A percentile compares a stretch with the other conserved stretches of the same genome.
phyloP scores from a whole-genome alignment of 129 eudicot species.

The Helianthus annuus region HanXRQr2.0-SUNRISE NC_035449.2:1859481-1859980 shows the following conservation, averaged over 20 bases:
- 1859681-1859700: constrained; percentile 54
- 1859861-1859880: background rate
- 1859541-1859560: background rate
- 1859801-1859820: too few relatives aligned
- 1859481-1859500: too few relatives aligned
- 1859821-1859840: too few relatives aligned
- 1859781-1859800: too few relatives aligned
- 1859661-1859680: constrained; percentile 53
- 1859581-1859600: too few relatives aligned
- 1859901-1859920: constrained; percentile 9
- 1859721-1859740: constrained; percentile 51
- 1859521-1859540: background rate
- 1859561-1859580: background rate
- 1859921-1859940: constrained; percentile 42
- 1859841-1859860: background rate
- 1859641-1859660: constrained; percentile 43
- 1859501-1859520: too few relatives aligned
- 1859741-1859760: constrained; percentile 13
- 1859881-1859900: background rate
- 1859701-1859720: constrained; percentile 61
- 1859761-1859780: too few relatives aligned
- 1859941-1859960: constrained; percentile 51
- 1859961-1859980: constrained; percentile 44
- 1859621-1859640: background rate
- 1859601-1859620: background rate